A percentile compares a stretch with the other conserved stretches of the same genome.
These are phyloP conservation scores for Hemileia vastatrix DNA, from an alignment of 1,284 basidiomycete species.

Conservation along the genomic window DNA sequence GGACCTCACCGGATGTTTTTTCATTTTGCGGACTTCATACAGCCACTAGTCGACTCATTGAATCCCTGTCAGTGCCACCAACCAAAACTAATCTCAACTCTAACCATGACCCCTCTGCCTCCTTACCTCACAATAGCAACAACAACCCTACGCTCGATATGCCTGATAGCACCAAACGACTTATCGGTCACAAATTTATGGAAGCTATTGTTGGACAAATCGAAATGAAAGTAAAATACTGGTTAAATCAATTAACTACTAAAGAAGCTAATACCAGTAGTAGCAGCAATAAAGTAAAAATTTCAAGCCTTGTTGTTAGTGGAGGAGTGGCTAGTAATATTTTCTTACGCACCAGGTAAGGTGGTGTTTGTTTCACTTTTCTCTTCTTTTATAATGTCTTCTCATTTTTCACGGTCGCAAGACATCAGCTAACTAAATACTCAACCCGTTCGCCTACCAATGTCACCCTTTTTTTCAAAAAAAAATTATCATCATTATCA, in stretches of 20 bases:
- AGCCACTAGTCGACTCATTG: constrained; percentile 1
- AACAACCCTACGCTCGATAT: constrained; percentile 1
- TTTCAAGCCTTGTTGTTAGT: constrained; percentile 57
- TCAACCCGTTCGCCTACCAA: no score
- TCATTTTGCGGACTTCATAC: constrained; percentile 18
- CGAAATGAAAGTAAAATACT: constrained; percentile 60
- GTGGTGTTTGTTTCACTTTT: neutral
- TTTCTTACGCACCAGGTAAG: constrained; percentile 58
- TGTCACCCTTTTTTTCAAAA: neutral
- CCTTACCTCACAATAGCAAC: neutral
- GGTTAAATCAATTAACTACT: constrained; percentile 50
- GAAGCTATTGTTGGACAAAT: constrained; percentile 60
- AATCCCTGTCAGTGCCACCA: no score
- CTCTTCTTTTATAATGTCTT: neutral
- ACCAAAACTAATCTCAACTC: no score
- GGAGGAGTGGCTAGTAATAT: constrained; percentile 83
- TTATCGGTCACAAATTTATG: constrained; percentile 63
- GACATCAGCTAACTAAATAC: neutral
- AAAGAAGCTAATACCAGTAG: constrained; percentile 47
- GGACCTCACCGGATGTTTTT: constrained; percentile 3
- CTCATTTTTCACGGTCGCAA: neutral
- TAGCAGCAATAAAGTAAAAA: neutral
- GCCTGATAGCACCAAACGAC: constrained; percentile 30
- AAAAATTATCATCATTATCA: neutral
- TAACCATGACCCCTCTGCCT: neutral